These are phyloP conservation scores for Aspergillus heteromorphus DNA, from an alignment of 495 filamentous ascomycete genomes.

Conservation along the genomic window DNA sequence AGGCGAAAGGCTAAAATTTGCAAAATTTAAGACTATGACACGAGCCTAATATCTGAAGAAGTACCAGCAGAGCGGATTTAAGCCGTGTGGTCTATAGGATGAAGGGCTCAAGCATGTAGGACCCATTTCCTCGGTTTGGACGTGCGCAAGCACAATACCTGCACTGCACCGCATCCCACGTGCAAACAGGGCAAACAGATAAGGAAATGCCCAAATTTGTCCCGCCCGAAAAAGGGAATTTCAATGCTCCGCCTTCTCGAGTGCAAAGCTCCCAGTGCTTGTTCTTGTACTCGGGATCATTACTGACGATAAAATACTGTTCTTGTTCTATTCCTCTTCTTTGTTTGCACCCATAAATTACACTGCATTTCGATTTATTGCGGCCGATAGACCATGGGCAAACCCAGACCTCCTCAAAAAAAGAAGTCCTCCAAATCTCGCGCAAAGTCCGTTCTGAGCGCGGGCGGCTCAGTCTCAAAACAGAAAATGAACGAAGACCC, in stretches of 20 bases:
- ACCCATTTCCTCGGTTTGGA: not conserved
- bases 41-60: not conserved
- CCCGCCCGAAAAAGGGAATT: conserved; percentile 15
- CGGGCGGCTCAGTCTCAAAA: conserved; percentile 40
- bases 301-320: not conserved
- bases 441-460: conserved; percentile 44
- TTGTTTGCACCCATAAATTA: no score
- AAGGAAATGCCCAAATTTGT: conserved; percentile 31
- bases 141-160: conserved; percentile 8
- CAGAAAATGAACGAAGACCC: conserved; percentile 45
- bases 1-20: not conserved
- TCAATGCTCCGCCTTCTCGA: conserved; percentile 2
- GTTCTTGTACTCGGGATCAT: not conserved
- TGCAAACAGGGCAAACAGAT: conserved; percentile 48
- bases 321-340: not conserved
- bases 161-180: conserved; percentile 31
- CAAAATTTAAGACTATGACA: not conserved
- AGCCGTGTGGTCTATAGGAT: not conserved
- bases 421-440: conserved; percentile 42
- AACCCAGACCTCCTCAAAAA: conserved; percentile 39
- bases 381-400: conserved; percentile 36
- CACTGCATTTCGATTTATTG: not conserved
- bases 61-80: not conserved
- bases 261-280: not conserved
- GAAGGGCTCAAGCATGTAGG: not conserved